Evolutionary conservation across 2,329 filamentous ascomycete genomes (phyloP).

Genomic region (Colletotrichum scovillei): DNA sequence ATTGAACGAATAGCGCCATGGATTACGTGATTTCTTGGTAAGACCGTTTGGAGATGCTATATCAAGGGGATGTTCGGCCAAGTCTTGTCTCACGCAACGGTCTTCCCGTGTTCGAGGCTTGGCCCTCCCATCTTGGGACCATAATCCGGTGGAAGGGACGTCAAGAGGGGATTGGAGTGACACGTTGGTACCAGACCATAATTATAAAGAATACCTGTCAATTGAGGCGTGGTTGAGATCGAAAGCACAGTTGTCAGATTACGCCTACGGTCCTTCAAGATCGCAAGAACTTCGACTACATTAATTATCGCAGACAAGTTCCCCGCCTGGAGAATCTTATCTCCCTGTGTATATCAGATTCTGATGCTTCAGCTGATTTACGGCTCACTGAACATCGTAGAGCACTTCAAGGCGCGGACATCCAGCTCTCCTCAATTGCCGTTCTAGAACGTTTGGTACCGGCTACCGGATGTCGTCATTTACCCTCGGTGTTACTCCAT

Average conservation of each 20-base stretch:
- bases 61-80: background rate
- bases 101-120: background rate
- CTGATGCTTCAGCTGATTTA: background rate
- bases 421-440: background rate
- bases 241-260: too few relatives aligned
- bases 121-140: background rate
- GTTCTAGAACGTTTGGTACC: background rate
- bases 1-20: background rate
- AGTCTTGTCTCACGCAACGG: background rate
- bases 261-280: too few relatives aligned
- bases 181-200: background rate
- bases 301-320: too few relatives aligned
- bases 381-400: background rate
- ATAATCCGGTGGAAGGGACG: background rate
- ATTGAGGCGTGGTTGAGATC: too few relatives aligned
- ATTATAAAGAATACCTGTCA: too few relatives aligned
- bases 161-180: background rate
- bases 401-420: background rate
- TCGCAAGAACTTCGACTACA: too few relatives aligned
- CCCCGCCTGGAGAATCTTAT: too few relatives aligned
- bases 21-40: background rate
- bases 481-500: constrained; percentile 32
- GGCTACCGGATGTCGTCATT: constrained; percentile 26
- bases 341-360: too few relatives aligned
- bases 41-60: background rate